Percentiles rank a stretch among this genome's conserved stretches.
Conservation (phyloP, 495 filamentous ascomycete species). For the Penicilliopsis zonata region DNA sequence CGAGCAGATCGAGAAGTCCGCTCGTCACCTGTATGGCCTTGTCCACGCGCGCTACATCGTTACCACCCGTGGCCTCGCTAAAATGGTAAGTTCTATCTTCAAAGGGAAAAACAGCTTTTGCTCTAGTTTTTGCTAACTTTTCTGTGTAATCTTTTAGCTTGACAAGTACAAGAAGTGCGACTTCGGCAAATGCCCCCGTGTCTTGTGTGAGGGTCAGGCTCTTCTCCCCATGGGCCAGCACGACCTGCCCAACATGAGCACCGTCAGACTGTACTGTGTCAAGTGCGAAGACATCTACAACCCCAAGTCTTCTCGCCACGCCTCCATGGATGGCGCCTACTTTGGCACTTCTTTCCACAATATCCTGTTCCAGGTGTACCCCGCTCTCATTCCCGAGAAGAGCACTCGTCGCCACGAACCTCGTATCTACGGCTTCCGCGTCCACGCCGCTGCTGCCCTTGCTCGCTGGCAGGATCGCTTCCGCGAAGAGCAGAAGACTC, state of each 20-base stretch:
- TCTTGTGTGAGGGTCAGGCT: constrained; percentile 82
- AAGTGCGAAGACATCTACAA: constrained; percentile 98
- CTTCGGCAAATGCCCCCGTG: constrained; percentile 96
- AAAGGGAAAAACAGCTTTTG: background rate
- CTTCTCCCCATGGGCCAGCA: constrained; percentile 88
- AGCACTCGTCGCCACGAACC: constrained; percentile 76
- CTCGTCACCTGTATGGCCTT: constrained; percentile 88
- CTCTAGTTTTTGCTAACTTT: constrained; percentile 4
- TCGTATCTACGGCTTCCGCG: constrained; percentile 85
- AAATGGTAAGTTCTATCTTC: constrained; percentile 59
- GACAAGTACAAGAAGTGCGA: constrained; percentile 98
- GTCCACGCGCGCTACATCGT: constrained; percentile 97
- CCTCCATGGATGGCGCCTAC: constrained; percentile 91
- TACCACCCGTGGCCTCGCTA: constrained; percentile 82
- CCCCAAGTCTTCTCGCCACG: constrained; percentile 93
- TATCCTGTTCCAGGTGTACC: constrained; percentile 97
- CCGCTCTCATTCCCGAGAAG: constrained; percentile 76
- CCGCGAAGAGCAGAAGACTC: constrained; percentile 64
- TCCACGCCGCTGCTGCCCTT: constrained; percentile 80
- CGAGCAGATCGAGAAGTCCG: constrained; percentile 96
- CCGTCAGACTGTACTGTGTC: constrained; percentile 93
- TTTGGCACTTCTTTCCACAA: constrained; percentile 98
- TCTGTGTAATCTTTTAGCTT: constrained; percentile 48
- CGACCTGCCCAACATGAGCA: constrained; percentile 70
- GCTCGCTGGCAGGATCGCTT: constrained; percentile 80